Conservation (phyloP, 1,284 basidiomycete genomes). For the Flammula alnicola region DNA sequence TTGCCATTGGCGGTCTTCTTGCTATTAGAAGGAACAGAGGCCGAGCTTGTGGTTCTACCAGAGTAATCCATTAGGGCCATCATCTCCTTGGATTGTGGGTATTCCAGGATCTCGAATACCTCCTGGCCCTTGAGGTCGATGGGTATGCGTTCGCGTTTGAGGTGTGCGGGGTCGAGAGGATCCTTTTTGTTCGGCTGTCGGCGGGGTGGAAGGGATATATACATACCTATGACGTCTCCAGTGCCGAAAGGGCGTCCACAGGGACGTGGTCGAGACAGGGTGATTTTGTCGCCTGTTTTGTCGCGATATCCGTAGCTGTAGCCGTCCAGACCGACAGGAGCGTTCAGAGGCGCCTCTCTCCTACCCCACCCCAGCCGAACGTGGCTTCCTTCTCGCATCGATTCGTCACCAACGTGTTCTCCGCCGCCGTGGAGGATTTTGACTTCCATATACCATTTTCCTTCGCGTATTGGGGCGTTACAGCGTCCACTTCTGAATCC, state of each 20-base stretch:
- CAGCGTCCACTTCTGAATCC: conserved; percentile 91
- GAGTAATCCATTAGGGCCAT: conserved; percentile 77
- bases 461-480: conserved; percentile 89
- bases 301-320: conserved; percentile 94
- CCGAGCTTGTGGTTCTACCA: conserved; percentile 58
- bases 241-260: conserved; percentile 80
- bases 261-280: conserved; percentile 77
- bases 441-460: conserved; percentile 95
- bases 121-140: conserved; percentile 97
- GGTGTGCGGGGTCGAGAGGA: conserved; percentile 72
- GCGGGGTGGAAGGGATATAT: conserved; percentile 83
- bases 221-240: conserved; percentile 94
- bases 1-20: conserved; percentile 74
- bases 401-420: conserved; percentile 52
- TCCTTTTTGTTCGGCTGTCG: conserved; percentile 59
- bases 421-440: conserved; percentile 80
- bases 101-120: conserved; percentile 96
- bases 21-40: conserved; percentile 59
- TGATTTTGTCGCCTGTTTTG: conserved; percentile 90
- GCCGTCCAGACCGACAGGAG: conserved; percentile 91
- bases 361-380: conserved; percentile 92
- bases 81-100: conserved; percentile 95
- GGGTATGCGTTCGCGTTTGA: conserved; percentile 86
- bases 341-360: conserved; percentile 91
- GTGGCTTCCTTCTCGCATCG: conserved; percentile 72